A percentile compares a stretch with the other conserved stretches of the same genome.
phyloP scores from a whole-genome alignment of 306 rosid genomes.

The Prunus dulcis region DNA sequence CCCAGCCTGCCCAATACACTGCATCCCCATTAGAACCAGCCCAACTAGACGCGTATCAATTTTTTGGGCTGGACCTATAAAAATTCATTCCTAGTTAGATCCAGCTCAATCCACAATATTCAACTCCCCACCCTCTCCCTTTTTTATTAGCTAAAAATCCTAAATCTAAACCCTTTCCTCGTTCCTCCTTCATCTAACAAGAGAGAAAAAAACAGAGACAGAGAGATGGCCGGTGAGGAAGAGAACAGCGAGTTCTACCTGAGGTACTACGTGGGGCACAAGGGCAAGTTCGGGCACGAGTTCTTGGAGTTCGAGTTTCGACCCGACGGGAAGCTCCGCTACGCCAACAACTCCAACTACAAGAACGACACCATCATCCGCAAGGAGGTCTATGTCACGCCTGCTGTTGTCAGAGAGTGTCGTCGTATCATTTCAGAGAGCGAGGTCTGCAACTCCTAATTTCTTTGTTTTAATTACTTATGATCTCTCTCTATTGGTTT shows the following conservation, averaged over 20 bases:
- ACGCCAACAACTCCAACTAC: constrained; percentile 98
- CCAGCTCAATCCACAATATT: not conserved
- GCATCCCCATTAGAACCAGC: not conserved
- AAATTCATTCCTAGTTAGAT: not conserved
- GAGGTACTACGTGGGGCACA: constrained; percentile 87
- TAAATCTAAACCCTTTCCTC: not conserved
- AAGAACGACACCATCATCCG: constrained; percentile 98
- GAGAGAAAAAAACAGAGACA: not conserved
- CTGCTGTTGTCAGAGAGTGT: constrained; percentile 87
- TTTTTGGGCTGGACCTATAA: not conserved
- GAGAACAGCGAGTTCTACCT: constrained; percentile 74
- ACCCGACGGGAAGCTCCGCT: constrained; percentile 90
- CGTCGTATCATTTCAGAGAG: constrained; percentile 86
- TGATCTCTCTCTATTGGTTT: not conserved
- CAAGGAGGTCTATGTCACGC: constrained; percentile 90
- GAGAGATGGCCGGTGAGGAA: constrained; percentile 54
- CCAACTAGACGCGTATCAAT: not conserved
- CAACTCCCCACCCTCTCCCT: not conserved
- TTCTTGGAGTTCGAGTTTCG: constrained; percentile 93
- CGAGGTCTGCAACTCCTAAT: constrained; percentile 45
- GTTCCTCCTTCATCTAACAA: not conserved
- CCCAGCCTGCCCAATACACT: not conserved
- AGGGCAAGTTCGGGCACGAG: constrained; percentile 92
- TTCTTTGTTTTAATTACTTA: not conserved
- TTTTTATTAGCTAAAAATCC: not conserved